A percentile compares a stretch with the other conserved stretches of the same genome.
These are phyloP conservation scores for Colletotrichum trifolii DNA, from an alignment of 2,329 filamentous ascomycete genomes.

Conservation along the genomic window DNA sequence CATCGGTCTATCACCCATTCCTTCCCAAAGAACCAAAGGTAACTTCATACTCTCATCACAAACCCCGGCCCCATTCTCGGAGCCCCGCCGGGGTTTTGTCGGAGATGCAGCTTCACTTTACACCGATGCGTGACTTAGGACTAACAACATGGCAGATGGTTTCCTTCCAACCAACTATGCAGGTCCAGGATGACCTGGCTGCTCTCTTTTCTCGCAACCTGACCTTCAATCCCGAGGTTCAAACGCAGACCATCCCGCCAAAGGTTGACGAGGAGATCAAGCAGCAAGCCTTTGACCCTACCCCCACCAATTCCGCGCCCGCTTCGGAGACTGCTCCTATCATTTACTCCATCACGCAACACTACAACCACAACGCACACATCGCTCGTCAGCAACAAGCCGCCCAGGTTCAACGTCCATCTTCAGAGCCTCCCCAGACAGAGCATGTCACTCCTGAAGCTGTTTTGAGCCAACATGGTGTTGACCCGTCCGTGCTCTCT, in stretches of 20 bases:
- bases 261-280: slow-evolving; percentile 47
- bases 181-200: slow-evolving; percentile 85
- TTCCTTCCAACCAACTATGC: slow-evolving; percentile 58
- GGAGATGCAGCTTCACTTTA: slow-evolving; percentile 3
- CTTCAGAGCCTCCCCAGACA: slow-evolving; percentile 62
- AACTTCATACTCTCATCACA: background rate
- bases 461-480: slow-evolving; percentile 72
- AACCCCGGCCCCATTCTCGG: slow-evolving; percentile 5
- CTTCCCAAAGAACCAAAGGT: slow-evolving; percentile 13
- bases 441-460: slow-evolving; percentile 64
- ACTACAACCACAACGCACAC: slow-evolving; percentile 86
- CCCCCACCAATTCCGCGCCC: slow-evolving; percentile 43
- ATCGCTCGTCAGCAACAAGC: slow-evolving; percentile 56
- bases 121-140: no score
- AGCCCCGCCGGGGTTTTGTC: slow-evolving; percentile 32
- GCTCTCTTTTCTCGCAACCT: slow-evolving; percentile 82
- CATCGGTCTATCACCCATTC: background rate
- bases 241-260: slow-evolving; percentile 42
- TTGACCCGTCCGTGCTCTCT: slow-evolving; percentile 77
- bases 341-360: slow-evolving; percentile 80
- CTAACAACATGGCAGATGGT: slow-evolving; percentile 47
- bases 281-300: slow-evolving; percentile 39
- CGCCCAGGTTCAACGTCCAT: slow-evolving; percentile 53
- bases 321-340: slow-evolving; percentile 57
- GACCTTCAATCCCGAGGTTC: slow-evolving; percentile 64